Evolutionary conservation across 768 basidiomycete genomes (phyloP), one percentile per base, ranked within the genome.

Genomic region (Basidioascus undulatus): DNA sequence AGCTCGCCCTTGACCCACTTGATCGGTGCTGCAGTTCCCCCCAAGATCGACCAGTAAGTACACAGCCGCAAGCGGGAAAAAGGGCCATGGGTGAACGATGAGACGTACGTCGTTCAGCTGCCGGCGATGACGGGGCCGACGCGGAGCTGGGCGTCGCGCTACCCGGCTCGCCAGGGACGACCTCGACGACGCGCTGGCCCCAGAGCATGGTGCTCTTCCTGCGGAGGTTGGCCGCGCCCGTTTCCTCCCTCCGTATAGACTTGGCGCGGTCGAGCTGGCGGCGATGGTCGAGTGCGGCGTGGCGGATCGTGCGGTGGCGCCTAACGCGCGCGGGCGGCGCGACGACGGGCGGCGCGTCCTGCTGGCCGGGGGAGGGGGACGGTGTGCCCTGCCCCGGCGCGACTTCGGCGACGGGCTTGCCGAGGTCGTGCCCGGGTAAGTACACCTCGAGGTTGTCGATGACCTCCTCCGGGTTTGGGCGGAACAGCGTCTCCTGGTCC

Each of bases 1-100:
- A 96, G 67, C 59, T 94, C 86, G 39, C 92, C 92, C 51, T 89
- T 77, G 30, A 94, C 81, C 92, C 92, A 96, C 55, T 87, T 89
- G 65, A 94, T 86, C 32, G 86, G 86, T 20, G 72, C 81, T 78
- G 52, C 13, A 53, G 34, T 24, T 42, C 49, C 47, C 51, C 42
- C 8, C 25, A 26, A 19, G 11, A 18, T 21, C n/a, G 20, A 35
- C 25, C 11, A 39, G 28, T n/a, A 5, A 25, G 6, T 20, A 31
- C 32, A 3, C 34, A 23, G 8, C n/a, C 6, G 6, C 40, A 47
- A 34, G 35, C 16, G 23, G 16, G 25, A 30, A 25, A 16, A 26
- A 42, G 16, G 19, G 31, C 12, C 27, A 27, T 6, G 31, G 15
- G 32, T 20, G 38, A 43, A 16, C 37, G 36, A 39, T 40, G 27